phyloP scores from a whole-genome alignment of 768 basidiomycete species.

The Rossbeevera mucosa region DNA sequence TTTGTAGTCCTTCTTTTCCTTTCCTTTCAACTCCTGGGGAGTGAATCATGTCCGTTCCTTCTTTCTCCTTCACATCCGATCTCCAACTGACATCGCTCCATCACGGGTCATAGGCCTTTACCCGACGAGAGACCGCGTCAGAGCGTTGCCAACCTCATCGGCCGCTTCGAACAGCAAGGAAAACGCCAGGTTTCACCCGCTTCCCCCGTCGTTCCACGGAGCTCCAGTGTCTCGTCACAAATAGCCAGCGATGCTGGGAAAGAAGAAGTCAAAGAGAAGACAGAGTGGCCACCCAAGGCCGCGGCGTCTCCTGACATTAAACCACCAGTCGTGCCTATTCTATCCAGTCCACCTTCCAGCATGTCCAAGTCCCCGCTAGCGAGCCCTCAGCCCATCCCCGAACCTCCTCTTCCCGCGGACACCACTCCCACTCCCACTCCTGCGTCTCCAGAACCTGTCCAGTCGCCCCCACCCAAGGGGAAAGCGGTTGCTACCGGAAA shows the following conservation, averaged over 20 bases:
- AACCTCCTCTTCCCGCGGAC: constrained; percentile 17
- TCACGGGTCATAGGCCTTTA: constrained; percentile 53
- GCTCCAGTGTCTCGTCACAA: constrained; percentile 65
- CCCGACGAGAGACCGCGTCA: constrained; percentile 86
- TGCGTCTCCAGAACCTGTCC: constrained; percentile 17
- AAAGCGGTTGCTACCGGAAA: constrained; percentile 16
- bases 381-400: constrained; percentile 30
- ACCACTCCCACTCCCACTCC: constrained; percentile 20
- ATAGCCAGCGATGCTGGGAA: constrained; percentile 57
- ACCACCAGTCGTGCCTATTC: constrained; percentile 32
- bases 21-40: constrained; percentile 15
- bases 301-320: constrained; percentile 32
- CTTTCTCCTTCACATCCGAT: constrained; percentile 2
- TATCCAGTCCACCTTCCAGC: constrained; percentile 32
- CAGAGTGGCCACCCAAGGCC: constrained; percentile 72
- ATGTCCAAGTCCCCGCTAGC: constrained; percentile 17
- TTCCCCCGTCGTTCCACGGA: constrained; percentile 43
- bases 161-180: constrained; percentile 78
- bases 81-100: constrained; percentile 10
- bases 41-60: constrained; percentile 23
- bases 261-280: constrained; percentile 65
- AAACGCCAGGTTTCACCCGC: constrained; percentile 52
- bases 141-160: constrained; percentile 88
- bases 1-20: constrained; percentile 13
- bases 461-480: constrained; percentile 19